These are phyloP conservation scores for Somion occarium DNA, from an alignment of 1,284 basidiomycete species.

Conservation along the genomic window DNA sequence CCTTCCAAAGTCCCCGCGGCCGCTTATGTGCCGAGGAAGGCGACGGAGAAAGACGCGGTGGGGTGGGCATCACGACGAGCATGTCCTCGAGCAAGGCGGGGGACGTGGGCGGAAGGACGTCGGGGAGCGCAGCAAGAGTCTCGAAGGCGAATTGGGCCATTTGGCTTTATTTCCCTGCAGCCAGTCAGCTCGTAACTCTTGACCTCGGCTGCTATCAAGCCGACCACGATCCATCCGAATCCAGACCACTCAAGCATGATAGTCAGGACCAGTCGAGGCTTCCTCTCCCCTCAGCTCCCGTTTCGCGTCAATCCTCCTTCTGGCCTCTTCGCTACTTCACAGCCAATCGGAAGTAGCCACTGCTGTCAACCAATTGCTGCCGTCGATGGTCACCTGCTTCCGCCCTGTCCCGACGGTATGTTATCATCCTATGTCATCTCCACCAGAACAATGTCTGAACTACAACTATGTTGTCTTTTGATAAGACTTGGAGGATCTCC, in stretches of 20 bases:
- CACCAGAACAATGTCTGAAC: too few relatives aligned
- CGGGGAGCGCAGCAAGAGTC: not conserved
- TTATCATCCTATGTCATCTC: too few relatives aligned
- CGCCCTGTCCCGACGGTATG: too few relatives aligned
- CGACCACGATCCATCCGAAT: not conserved
- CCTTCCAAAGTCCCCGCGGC: constrained; percentile 48
- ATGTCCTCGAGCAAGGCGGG: constrained; percentile 4
- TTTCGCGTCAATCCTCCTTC: too few relatives aligned
- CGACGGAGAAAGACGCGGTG: constrained; percentile 8
- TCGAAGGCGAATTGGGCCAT: not conserved
- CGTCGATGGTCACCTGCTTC: too few relatives aligned
- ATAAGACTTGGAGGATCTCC: too few relatives aligned
- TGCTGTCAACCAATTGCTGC: too few relatives aligned
- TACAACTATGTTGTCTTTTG: too few relatives aligned
- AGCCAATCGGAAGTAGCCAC: too few relatives aligned
- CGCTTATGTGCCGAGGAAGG: constrained; percentile 25
- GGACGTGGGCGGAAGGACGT: not conserved
- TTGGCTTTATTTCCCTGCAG: constrained; percentile 3
- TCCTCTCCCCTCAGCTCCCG: not conserved
- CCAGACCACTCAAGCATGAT: not conserved
- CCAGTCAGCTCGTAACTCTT: not conserved
- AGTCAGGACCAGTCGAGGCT: not conserved
- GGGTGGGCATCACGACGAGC: constrained; percentile 9
- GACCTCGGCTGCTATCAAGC: constrained; percentile 1
- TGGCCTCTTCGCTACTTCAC: too few relatives aligned